Percentiles rank a stretch among this genome's conserved stretches.
These are phyloP conservation scores for Bryum argenteum DNA, from an alignment of 225 moss, liverwort and hornwort genomes.

Conservation along the genomic window DNA sequence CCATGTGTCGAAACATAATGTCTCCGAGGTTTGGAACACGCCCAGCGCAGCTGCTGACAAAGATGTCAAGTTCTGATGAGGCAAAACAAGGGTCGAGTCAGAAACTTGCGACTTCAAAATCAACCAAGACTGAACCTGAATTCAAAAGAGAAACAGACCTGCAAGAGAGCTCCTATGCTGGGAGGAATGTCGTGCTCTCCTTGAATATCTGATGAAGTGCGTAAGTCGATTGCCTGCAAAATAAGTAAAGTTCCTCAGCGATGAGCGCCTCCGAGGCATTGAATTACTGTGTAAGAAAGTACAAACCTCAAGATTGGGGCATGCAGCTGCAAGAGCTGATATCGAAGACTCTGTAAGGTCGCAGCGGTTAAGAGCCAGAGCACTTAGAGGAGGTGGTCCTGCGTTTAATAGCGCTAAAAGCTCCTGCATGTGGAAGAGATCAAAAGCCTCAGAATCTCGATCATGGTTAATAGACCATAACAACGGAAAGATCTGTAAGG, in stretches of 20 bases:
- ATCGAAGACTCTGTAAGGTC: slow-evolving; percentile 66
- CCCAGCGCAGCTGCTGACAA: slow-evolving; percentile 77
- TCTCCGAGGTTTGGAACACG: slow-evolving; percentile 55
- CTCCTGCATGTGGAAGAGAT: slow-evolving; percentile 50
- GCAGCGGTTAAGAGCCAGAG: slow-evolving; percentile 76
- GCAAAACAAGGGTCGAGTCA: slow-evolving; percentile 11
- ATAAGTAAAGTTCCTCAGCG: not conserved
- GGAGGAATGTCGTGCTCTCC: slow-evolving; percentile 63
- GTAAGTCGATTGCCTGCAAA: slow-evolving; percentile 70
- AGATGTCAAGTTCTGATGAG: slow-evolving; percentile 52
- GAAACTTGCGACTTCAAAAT: not conserved
- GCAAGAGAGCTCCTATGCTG: slow-evolving; percentile 59
- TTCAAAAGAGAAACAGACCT: slow-evolving; percentile 32
- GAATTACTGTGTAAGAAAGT: not conserved
- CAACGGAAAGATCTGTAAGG: slow-evolving; percentile 6
- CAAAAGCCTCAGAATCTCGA: slow-evolving; percentile 20
- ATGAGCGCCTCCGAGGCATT: not conserved
- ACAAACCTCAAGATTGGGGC: slow-evolving; percentile 73
- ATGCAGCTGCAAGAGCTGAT: slow-evolving; percentile 61
- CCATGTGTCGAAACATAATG: slow-evolving; percentile 57
- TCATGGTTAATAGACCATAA: not conserved
- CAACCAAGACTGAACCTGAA: no score
- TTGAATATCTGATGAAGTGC: slow-evolving; percentile 56
- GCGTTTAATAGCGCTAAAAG: slow-evolving; percentile 63
- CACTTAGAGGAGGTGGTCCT: slow-evolving; percentile 75